Evolutionary conservation across 2,329 filamentous ascomycete species (phyloP).

Genomic region (Neurospora sp.): DNA sequence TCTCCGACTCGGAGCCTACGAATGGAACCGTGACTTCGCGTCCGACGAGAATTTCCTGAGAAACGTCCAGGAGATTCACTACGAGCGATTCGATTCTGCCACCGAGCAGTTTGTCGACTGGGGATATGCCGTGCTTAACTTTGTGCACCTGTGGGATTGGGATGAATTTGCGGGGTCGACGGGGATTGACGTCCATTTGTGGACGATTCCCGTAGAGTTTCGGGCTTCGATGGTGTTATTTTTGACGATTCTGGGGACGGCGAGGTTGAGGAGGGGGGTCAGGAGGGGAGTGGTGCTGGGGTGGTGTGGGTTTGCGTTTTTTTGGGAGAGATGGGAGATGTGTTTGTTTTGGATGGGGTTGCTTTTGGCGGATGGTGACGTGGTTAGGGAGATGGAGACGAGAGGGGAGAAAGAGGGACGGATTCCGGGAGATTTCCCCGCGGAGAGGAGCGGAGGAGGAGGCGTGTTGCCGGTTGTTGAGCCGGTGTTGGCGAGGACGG

Average conservation of each 20-base stretch:
- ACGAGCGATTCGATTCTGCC: conserved; percentile 26
- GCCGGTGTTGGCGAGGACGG: conserved; percentile 1
- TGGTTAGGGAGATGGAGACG: conserved; percentile 35
- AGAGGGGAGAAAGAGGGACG: background rate
- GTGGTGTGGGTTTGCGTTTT: conserved; percentile 35
- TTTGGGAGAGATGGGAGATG: conserved; percentile 43
- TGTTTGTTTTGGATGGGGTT: conserved; percentile 45
- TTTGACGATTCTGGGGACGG: conserved; percentile 39
- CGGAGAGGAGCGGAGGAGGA: background rate
- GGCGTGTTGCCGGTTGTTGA: background rate
- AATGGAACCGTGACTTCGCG: conserved; percentile 37
- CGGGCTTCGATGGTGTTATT: conserved; percentile 49
- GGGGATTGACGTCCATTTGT: conserved; percentile 47
- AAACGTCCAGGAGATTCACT: conserved; percentile 40
- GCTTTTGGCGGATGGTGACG: conserved; percentile 44
- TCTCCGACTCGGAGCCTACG: conserved; percentile 36
- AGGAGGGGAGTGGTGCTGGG: conserved; percentile 32
- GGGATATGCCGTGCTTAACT: conserved; percentile 36
- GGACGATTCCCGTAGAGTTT: conserved; percentile 54
- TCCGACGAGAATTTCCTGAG: conserved; percentile 32
- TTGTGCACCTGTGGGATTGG: conserved; percentile 43
- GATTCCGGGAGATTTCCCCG: background rate
- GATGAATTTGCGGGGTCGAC: conserved; percentile 36
- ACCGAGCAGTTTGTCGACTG: conserved; percentile 35
- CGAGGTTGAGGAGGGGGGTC: conserved; percentile 31